Evolutionary conservation across 768 basidiomycete species (phyloP).

Genomic region (Boletus insuetus): DNA sequence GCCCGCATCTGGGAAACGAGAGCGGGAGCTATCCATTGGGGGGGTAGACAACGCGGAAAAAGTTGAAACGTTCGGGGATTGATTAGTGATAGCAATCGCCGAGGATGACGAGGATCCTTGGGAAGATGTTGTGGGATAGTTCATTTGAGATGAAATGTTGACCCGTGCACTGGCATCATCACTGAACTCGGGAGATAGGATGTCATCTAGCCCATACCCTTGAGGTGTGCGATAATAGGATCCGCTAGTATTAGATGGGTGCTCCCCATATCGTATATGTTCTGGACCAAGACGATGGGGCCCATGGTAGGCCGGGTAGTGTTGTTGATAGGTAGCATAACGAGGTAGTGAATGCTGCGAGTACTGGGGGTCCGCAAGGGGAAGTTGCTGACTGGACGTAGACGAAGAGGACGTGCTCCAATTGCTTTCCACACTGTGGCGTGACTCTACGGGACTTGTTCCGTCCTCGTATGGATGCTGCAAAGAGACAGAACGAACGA

Average conservation of each 20-base stretch:
- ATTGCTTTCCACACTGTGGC: conserved; percentile 23
- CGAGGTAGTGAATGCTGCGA: conserved; percentile 4
- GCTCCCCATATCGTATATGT: conserved; percentile 18
- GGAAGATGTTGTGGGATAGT: conserved; percentile 5
- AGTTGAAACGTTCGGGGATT: not conserved
- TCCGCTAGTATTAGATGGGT: conserved; percentile 4
- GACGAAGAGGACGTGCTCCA: conserved; percentile 31
- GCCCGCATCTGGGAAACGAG: conserved; percentile 36
- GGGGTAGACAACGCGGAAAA: conserved; percentile 10
- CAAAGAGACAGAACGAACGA: not conserved
- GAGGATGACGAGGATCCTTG: conserved; percentile 17
- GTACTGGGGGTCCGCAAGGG: conserved; percentile 3
- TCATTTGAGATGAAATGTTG: conserved; percentile 3
- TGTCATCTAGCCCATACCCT: conserved; percentile 3
- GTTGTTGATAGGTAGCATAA: conserved; percentile 1
- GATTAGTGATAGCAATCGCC: conserved; percentile 7
- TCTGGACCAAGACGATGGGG: conserved; percentile 23
- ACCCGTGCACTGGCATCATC: conserved; percentile 2
- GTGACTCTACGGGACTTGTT: conserved; percentile 25
- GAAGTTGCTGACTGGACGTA: conserved; percentile 14
- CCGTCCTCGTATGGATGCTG: conserved; percentile 19
- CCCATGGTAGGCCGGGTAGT: conserved; percentile 26
- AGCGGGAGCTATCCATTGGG: not conserved
- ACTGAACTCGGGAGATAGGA: conserved; percentile 17
- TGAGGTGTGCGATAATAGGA: conserved; percentile 19